These are phyloP conservation scores for Termitomyces sp. DNA, from an alignment of 768 basidiomycete species.

Conservation along the genomic window DNA sequence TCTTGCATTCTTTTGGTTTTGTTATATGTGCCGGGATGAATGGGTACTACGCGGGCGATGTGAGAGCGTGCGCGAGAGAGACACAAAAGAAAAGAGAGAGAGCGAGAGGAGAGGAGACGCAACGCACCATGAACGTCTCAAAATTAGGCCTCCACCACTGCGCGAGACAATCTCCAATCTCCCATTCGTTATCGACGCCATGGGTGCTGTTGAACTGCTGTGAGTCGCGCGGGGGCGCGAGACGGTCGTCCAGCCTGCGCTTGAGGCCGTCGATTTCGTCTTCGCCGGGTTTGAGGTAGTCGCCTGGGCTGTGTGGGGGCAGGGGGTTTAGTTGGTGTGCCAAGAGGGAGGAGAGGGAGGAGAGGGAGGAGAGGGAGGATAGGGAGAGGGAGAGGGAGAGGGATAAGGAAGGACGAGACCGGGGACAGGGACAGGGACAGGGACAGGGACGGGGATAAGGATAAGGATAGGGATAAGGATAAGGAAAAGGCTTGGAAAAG, in stretches of 20 bases:
- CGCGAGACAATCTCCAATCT: constrained; percentile 93
- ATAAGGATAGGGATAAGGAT: no score
- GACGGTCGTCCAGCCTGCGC: constrained; percentile 81
- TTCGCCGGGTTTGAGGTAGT: constrained; percentile 96
- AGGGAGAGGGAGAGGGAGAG: no score
- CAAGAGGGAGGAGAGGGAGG: no score
- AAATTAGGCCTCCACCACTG: constrained; percentile 99
- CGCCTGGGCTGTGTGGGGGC: constrained; percentile 73
- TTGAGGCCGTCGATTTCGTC: constrained; percentile 91
- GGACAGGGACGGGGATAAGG: no score
- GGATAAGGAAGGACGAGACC: no score
- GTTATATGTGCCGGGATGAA: constrained; percentile 95
- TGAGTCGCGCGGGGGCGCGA: constrained; percentile 73
- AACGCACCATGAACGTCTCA: constrained; percentile 94
- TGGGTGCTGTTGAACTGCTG: constrained; percentile 75
- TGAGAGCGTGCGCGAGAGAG: no score
- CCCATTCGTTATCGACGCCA: constrained; percentile 88
- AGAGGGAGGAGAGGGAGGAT: no score
- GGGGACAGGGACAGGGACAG: no score
- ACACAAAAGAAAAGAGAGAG: no score
- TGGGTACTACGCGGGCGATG: constrained; percentile 61
- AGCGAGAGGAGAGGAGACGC: neutral
- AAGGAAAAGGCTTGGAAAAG: no score
- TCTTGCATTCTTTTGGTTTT: constrained; percentile 98
- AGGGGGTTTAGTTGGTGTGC: neutral